phyloP scores from a whole-genome alignment of 83 land plant genomes.

The Picea abies region DNA sequence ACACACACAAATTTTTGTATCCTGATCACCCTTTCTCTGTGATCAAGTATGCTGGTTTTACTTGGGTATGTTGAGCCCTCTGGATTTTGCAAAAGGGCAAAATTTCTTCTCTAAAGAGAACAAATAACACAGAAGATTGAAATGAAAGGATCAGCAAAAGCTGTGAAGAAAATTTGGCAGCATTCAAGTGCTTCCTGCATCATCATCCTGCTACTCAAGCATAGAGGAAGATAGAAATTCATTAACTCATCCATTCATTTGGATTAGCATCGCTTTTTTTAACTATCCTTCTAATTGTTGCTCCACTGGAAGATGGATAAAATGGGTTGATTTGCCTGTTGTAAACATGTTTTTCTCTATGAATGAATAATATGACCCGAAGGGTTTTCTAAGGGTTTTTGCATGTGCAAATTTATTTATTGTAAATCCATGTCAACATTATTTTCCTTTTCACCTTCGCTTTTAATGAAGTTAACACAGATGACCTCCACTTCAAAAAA shows the following conservation, averaged over 20 bases:
- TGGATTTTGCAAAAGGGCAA: background rate
- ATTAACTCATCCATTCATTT: background rate
- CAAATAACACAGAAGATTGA: background rate
- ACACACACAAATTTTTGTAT: background rate
- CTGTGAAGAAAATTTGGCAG: constrained; percentile 5
- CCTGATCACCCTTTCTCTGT: background rate
- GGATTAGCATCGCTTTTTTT: background rate
- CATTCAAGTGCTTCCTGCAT: constrained; percentile 2
- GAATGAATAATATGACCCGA: no score
- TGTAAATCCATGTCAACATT: no score
- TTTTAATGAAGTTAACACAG: no score
- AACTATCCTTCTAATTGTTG: no score
- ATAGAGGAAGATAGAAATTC: background rate
- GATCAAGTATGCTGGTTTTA: background rate
- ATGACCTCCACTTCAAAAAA: no score
- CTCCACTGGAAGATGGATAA: no score
- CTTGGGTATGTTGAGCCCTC: background rate
- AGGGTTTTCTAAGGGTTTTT: no score
- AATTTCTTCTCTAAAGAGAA: background rate
- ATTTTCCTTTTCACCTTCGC: no score
- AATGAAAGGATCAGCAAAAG: background rate
- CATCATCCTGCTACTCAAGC: constrained; percentile 1
- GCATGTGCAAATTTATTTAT: no score
- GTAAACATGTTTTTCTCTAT: no score
- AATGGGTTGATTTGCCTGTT: no score